phyloP scores from a whole-genome alignment of 768 basidiomycete species.

The Gloeophyllum trabeum region DNA sequence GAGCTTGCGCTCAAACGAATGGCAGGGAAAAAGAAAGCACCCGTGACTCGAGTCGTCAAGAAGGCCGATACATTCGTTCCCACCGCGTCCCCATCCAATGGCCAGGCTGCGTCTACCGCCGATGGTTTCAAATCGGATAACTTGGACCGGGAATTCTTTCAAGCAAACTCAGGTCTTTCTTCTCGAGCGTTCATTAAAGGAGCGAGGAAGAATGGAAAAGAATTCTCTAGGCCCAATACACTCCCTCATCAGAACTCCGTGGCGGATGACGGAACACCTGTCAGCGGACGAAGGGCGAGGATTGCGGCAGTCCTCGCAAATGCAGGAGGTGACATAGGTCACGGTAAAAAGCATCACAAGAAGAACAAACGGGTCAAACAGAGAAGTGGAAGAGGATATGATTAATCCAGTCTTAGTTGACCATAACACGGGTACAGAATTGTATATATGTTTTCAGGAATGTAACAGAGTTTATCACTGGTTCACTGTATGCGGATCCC shows the following conservation, averaged over 20 bases:
- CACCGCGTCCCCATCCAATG: background rate
- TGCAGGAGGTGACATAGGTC: conserved; percentile 18
- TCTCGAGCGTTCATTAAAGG: conserved; percentile 58
- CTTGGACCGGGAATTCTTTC: conserved; percentile 81
- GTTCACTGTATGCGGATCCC: too few relatives aligned
- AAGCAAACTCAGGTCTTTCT: conserved; percentile 34
- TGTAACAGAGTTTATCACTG: too few relatives aligned
- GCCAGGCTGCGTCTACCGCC: background rate
- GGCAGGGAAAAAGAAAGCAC: conserved; percentile 80
- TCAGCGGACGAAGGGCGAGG: conserved; percentile 31
- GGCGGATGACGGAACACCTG: conserved; percentile 65
- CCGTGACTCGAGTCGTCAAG: conserved; percentile 76
- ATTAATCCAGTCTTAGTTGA: too few relatives aligned
- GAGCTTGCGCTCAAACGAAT: conserved; percentile 45
- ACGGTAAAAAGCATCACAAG: conserved; percentile 80
- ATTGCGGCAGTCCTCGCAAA: conserved; percentile 30
- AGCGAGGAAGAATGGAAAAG: conserved; percentile 39
- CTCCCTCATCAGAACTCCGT: conserved; percentile 83
- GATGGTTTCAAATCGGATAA: conserved; percentile 45
- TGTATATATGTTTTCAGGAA: too few relatives aligned
- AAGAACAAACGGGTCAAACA: conserved; percentile 75
- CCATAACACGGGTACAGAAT: too few relatives aligned
- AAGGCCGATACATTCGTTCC: conserved; percentile 75
- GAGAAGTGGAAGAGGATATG: conserved; percentile 89
- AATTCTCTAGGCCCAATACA: conserved; percentile 49